Evolutionary conservation across 768 basidiomycete genomes (phyloP).

Genomic region (Symmetrospora coprosmae): DNA sequence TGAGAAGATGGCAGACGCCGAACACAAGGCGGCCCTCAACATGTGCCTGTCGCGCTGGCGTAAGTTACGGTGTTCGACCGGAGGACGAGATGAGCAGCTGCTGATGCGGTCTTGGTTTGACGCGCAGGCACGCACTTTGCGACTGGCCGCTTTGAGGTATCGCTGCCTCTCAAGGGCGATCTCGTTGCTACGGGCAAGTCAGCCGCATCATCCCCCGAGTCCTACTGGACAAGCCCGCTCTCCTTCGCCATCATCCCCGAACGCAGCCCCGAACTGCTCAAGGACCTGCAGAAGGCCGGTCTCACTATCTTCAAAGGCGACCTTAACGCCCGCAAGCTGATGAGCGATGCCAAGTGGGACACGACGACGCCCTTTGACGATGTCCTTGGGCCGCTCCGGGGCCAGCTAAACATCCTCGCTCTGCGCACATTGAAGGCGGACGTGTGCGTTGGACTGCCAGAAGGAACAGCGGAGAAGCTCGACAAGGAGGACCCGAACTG

Average conservation of each 20-base stretch:
- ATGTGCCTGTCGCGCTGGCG: slow-evolving; percentile 55
- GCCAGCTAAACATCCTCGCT: background rate
- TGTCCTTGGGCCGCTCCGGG: slow-evolving; percentile 49
- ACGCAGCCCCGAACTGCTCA: slow-evolving; percentile 40
- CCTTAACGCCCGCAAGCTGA: slow-evolving; percentile 51
- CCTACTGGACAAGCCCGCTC: slow-evolving; percentile 26
- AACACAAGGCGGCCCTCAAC: slow-evolving; percentile 41
- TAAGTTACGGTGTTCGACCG: slow-evolving; percentile 25
- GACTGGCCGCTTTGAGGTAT: slow-evolving; percentile 9
- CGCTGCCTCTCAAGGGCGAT: background rate
- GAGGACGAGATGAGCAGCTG: background rate
- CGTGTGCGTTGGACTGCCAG: slow-evolving; percentile 66
- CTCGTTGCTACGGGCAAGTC: slow-evolving; percentile 17
- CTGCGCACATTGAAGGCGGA: slow-evolving; percentile 84
- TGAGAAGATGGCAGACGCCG: background rate
- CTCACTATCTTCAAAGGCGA: slow-evolving; percentile 87
- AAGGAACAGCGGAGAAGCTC: slow-evolving; percentile 54
- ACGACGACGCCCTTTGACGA: slow-evolving; percentile 57
- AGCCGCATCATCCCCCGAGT: slow-evolving; percentile 15
- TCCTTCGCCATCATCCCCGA: slow-evolving; percentile 25
- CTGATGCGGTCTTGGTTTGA: too few relatives aligned
- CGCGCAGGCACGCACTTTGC: slow-evolving; percentile 1
- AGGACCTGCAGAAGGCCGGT: slow-evolving; percentile 45
- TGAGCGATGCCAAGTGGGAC: slow-evolving; percentile 71
- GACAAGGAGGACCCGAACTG: slow-evolving; percentile 50